A percentile compares a stretch with the other conserved stretches of the same genome.
Conservation (phyloP, 106 monocot species). For the Dendrobium nobile region DNA sequence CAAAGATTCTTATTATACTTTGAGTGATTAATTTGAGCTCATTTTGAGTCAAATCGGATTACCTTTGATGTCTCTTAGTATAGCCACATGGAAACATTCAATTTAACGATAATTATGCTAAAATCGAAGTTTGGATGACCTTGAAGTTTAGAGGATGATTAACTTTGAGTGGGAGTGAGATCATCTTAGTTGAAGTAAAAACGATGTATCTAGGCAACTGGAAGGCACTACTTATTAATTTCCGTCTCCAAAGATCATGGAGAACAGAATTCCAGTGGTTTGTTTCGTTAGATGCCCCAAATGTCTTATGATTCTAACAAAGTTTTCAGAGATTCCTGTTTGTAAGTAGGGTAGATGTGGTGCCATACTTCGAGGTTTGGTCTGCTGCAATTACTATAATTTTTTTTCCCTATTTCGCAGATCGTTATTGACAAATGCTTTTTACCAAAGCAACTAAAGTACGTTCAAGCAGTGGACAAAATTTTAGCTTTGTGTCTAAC, state of each 20-base stretch:
- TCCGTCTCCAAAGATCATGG: background rate
- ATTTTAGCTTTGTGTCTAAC: background rate
- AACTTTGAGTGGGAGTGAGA: too few relatives aligned
- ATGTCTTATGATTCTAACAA: slow-evolving; percentile 32
- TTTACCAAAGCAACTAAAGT: slow-evolving; percentile 29
- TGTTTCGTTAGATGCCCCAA: slow-evolving; percentile 56
- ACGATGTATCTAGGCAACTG: too few relatives aligned
- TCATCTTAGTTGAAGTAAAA: too few relatives aligned
- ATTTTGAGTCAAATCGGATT: too few relatives aligned
- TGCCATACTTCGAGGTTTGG: slow-evolving; percentile 36
- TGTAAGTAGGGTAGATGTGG: slow-evolving; percentile 54
- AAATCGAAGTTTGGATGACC: too few relatives aligned
- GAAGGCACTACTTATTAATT: background rate
- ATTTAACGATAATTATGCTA: too few relatives aligned
- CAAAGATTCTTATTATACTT: too few relatives aligned
- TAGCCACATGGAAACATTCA: too few relatives aligned
- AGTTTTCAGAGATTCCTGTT: slow-evolving; percentile 33
- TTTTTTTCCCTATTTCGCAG: background rate
- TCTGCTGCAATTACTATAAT: background rate
- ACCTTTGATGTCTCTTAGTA: too few relatives aligned
- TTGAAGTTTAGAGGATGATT: too few relatives aligned
- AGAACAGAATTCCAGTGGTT: background rate
- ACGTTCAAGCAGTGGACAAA: background rate
- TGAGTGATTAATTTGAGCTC: too few relatives aligned
- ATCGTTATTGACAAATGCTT: background rate